Percentiles rank a stretch among this genome's conserved stretches.
phyloP scores from a whole-genome alignment of 768 basidiomycete genomes.

The Suillus luteus region DNA sequence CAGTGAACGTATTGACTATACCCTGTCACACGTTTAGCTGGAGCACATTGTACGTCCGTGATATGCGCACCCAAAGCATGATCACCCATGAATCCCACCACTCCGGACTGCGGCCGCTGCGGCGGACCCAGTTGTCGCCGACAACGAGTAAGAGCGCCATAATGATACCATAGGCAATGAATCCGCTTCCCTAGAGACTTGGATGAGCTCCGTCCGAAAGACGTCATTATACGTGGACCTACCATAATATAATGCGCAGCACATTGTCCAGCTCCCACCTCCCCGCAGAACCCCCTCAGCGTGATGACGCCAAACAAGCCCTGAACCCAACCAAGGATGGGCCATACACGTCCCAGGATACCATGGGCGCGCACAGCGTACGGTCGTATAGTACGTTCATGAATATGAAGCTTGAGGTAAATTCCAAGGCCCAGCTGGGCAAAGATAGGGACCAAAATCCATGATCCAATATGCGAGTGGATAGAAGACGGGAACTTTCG shows the following conservation, averaged over 20 bases:
- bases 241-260: constrained; percentile 86
- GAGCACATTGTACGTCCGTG: background rate
- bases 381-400: constrained; percentile 73
- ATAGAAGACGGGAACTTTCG: constrained; percentile 72
- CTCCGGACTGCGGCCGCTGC: constrained; percentile 74
- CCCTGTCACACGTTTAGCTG: constrained; percentile 15
- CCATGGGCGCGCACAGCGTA: constrained; percentile 73
- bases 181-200: constrained; percentile 65
- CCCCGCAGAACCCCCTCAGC: constrained; percentile 80
- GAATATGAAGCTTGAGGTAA: constrained; percentile 90
- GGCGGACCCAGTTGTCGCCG: constrained; percentile 76
- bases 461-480: constrained; percentile 66
- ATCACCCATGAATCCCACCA: constrained; percentile 82
- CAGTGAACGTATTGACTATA: constrained; percentile 88
- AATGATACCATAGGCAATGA: constrained; percentile 84
- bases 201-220: constrained; percentile 16
- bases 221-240: constrained; percentile 12
- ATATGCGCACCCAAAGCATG: constrained; percentile 49
- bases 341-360: constrained; percentile 80
- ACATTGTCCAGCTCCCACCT: constrained; percentile 72
- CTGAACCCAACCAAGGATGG: constrained; percentile 86
- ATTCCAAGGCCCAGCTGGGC: constrained; percentile 74
- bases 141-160: constrained; percentile 77
- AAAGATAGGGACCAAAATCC: constrained; percentile 58
- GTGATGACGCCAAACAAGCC: constrained; percentile 84